These are phyloP conservation scores for Grosmannia clavigera DNA, from an alignment of 2,329 filamentous ascomycete species.

Conservation along the genomic window DNA sequence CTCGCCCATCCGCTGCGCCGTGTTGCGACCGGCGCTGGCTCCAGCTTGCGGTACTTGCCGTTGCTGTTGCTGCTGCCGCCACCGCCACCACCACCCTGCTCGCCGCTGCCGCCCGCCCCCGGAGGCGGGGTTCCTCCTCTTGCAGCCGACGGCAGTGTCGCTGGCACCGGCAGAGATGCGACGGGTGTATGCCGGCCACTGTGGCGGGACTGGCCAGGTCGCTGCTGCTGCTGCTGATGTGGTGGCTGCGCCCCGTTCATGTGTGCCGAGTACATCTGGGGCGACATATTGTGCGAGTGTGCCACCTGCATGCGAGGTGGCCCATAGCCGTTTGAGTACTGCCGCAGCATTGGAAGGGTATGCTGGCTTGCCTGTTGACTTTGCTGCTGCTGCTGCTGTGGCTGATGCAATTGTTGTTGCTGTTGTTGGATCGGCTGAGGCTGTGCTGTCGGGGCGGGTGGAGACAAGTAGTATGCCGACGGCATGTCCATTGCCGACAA, in stretches of 20 bases:
- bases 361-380: not conserved
- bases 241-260: not conserved
- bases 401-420: not conserved
- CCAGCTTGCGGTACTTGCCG: conserved; percentile 43
- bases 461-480: conserved; percentile 8
- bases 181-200: too few relatives aligned
- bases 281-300: not conserved
- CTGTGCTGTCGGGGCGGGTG: conserved; percentile 1
- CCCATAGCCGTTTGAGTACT: conserved; percentile 2
- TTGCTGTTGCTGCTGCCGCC: conserved; percentile 1
- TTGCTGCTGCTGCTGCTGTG: not conserved
- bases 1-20: conserved; percentile 32
- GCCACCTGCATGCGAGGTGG: not conserved
- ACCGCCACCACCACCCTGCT: not conserved
- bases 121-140: not conserved
- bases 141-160: not conserved
- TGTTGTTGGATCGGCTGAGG: not conserved
- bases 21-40: conserved; percentile 42
- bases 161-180: not conserved
- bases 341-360: conserved; percentile 3
- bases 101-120: not conserved
- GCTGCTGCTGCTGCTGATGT: not conserved
- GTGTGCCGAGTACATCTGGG: not conserved
- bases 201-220: not conserved
- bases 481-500: not conserved